Evolutionary conservation across 768 basidiomycete species (phyloP).

Genomic region (Candolleomyces aberdarensis): DNA sequence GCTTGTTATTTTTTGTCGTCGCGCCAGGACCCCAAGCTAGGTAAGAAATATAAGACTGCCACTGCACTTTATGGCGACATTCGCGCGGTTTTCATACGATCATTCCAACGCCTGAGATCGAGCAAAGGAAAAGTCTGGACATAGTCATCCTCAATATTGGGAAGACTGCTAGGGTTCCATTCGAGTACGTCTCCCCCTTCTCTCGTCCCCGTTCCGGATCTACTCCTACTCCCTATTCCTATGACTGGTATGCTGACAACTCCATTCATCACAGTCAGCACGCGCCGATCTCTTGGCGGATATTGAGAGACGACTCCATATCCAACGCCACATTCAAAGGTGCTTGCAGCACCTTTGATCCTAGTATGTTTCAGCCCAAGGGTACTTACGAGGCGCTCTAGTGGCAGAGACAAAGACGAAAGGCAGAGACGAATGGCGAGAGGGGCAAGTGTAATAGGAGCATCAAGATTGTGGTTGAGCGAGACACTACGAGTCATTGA

Average conservation of each 20-base stretch:
- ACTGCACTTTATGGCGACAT: conserved; percentile 22
- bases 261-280: background rate
- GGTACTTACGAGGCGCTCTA: background rate
- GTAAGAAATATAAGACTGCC: conserved; percentile 27
- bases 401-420: background rate
- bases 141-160: conserved; percentile 25
- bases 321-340: background rate
- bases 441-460: background rate
- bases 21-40: background rate
- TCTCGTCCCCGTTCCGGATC: background rate
- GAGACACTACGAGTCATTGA: background rate
- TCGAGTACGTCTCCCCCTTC: conserved; percentile 20
- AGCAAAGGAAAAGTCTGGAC: conserved; percentile 19
- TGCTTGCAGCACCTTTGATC: background rate
- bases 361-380: background rate
- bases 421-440: background rate
- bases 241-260: background rate
- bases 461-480: background rate
- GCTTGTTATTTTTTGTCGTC: background rate
- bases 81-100: conserved; percentile 27
- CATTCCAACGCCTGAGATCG: conserved; percentile 19
- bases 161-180: conserved; percentile 24
- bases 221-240: background rate
- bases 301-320: background rate
- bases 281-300: background rate